Evolutionary conservation across 2,329 filamentous ascomycete species (phyloP).

Genomic region (Cordyceps cicadae): DNA sequence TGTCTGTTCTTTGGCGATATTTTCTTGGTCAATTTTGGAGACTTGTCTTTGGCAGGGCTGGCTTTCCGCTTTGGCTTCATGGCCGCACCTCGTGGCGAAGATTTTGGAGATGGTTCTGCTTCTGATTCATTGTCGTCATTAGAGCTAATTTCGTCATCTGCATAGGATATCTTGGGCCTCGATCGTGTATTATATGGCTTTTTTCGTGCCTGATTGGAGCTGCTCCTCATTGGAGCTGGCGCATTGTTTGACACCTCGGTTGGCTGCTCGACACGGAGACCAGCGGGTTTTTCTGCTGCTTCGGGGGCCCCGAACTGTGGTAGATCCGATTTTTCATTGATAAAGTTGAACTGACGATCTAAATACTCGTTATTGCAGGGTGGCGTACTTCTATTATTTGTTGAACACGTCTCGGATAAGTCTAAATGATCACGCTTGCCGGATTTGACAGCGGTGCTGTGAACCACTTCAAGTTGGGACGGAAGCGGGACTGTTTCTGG

Average conservation of each 20-base stretch:
- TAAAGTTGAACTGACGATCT: neutral
- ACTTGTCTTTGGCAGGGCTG: neutral
- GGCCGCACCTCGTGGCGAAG: neutral
- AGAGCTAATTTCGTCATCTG: neutral
- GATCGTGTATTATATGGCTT: conserved; percentile 1
- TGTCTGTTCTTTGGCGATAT: neutral
- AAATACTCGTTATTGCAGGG: neutral
- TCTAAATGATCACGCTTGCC: conserved; percentile 16
- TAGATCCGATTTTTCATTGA: neutral
- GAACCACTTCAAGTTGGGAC: neutral
- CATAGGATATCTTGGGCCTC: neutral
- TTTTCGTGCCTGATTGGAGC: neutral
- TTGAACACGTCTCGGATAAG: conserved; percentile 30
- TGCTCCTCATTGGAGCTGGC: neutral
- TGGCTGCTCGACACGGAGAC: neutral
- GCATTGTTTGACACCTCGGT: neutral
- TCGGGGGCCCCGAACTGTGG: neutral
- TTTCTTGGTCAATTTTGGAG: neutral
- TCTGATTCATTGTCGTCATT: neutral
- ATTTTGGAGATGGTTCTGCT: neutral
- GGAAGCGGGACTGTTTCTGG: conserved; percentile 26
- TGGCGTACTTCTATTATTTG: conserved; percentile 19
- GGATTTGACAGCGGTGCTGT: neutral
- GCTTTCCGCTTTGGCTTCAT: neutral
- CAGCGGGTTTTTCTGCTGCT: neutral